These are phyloP conservation scores for Myriosclerotinia duriaeana DNA, from an alignment of 2,329 filamentous ascomycete species.

Conservation along the genomic window DNA sequence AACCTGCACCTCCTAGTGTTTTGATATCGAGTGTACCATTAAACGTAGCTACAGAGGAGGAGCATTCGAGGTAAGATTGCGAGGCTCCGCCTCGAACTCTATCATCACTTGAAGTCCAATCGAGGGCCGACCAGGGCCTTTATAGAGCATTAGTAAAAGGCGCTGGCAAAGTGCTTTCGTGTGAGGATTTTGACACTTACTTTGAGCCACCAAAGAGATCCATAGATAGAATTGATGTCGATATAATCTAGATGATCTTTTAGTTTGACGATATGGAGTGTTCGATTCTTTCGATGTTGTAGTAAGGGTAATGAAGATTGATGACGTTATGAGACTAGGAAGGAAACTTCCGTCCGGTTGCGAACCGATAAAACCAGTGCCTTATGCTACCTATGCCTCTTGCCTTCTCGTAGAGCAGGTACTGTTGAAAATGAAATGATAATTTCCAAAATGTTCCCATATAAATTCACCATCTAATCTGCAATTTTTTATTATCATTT, in stretches of 20 bases:
- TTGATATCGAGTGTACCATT: constrained; percentile 69
- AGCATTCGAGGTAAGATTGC: constrained; percentile 49
- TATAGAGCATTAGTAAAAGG: not conserved
- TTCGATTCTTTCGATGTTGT: not conserved
- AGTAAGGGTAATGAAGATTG: not conserved
- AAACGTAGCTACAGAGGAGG: constrained; percentile 51
- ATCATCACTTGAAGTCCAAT: constrained; percentile 73
- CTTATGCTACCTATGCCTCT: not conserved
- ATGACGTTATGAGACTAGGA: constrained; percentile 1
- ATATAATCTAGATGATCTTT: not conserved
- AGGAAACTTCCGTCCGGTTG: constrained; percentile 12
- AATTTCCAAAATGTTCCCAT: not conserved
- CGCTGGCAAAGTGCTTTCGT: not conserved
- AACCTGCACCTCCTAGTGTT: constrained; percentile 76
- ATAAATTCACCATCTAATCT: not conserved
- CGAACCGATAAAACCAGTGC: not conserved
- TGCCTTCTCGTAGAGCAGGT: not conserved
- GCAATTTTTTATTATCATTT: not conserved
- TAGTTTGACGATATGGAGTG: no score
- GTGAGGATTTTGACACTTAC: constrained; percentile 28
- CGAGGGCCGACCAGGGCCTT: constrained; percentile 57
- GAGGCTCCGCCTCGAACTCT: constrained; percentile 74
- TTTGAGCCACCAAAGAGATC: constrained; percentile 35
- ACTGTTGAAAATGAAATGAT: not conserved
- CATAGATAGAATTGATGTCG: not conserved